Percentiles rank a stretch among this genome's conserved stretches.
phyloP scores from a whole-genome alignment of 148 eudicot genomes.

The Fagopyrum esculentum region DNA sequence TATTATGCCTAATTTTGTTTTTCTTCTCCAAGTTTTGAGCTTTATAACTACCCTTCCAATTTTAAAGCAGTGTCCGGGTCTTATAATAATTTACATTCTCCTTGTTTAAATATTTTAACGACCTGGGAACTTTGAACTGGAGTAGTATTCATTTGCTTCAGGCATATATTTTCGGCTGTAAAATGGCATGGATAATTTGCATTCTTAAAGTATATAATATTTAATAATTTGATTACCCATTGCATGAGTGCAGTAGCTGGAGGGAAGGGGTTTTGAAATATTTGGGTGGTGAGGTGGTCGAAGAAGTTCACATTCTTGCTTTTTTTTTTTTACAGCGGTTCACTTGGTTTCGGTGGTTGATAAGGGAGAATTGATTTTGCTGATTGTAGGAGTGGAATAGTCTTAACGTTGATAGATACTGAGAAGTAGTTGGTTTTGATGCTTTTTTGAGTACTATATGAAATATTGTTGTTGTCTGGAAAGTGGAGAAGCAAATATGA shows the following conservation, averaged over 20 bases:
- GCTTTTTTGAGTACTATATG: background rate
- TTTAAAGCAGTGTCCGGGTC: background rate
- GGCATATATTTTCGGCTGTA: background rate
- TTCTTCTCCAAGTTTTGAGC: background rate
- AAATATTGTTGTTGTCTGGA: background rate
- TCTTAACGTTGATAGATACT: background rate
- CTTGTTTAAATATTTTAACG: background rate
- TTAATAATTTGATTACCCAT: background rate
- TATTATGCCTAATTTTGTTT: conserved; percentile 8
- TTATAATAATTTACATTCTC: background rate
- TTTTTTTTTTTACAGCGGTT: background rate
- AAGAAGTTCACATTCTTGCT: background rate
- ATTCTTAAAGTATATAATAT: background rate
- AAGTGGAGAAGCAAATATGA: background rate
- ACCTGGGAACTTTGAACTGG: background rate
- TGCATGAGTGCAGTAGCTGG: background rate
- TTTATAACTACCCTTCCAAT: background rate
- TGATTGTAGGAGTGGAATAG: background rate
- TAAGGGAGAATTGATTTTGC: background rate
- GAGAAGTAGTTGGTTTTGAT: background rate
- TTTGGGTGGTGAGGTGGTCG: background rate
- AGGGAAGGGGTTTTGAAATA: background rate
- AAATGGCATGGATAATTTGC: background rate
- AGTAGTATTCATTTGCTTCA: background rate
- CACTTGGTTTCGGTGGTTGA: background rate